phyloP scores from a whole-genome alignment of 2,329 filamentous ascomycete genomes.

The Colletotrichum somersetense region DNA sequence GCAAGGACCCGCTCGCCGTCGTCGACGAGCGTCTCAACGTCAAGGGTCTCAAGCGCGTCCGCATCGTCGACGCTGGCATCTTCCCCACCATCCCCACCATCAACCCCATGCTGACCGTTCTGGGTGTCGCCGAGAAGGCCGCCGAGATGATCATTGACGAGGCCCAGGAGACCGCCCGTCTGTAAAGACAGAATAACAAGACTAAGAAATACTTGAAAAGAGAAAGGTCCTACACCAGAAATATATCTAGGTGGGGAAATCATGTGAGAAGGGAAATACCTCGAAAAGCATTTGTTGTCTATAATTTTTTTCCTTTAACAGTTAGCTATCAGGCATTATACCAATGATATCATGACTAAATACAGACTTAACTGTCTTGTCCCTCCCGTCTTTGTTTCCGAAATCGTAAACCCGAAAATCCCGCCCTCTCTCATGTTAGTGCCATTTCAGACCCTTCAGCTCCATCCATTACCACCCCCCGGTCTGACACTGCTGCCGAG shows the following conservation, averaged over 20 bases:
- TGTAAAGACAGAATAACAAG: conserved; percentile 16
- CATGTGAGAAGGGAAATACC: conserved; percentile 7
- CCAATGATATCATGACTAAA: conserved; percentile 40
- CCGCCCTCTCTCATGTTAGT: neutral
- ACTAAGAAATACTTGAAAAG: too few relatives aligned
- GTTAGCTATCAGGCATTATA: conserved; percentile 42
- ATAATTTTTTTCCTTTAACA: conserved; percentile 3
- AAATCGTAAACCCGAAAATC: neutral
- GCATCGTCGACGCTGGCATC: conserved; percentile 68
- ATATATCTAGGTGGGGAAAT: conserved; percentile 1
- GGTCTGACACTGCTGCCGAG: neutral
- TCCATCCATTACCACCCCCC: too few relatives aligned
- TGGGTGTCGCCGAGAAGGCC: conserved; percentile 84
- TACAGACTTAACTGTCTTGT: neutral
- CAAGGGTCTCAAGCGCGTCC: conserved; percentile 53
- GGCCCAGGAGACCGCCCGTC: conserved; percentile 49
- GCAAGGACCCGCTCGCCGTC: conserved; percentile 82
- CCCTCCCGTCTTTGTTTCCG: neutral
- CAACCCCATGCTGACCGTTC: conserved; percentile 92
- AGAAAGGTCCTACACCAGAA: neutral
- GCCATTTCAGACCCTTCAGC: neutral
- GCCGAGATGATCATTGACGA: conserved; percentile 86
- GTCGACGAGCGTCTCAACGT: conserved; percentile 52
- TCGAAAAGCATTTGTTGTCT: conserved; percentile 34
- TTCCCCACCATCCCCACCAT: conserved; percentile 90